These are phyloP conservation scores for Coelastrella sp. DNA, from an alignment of 139 green algal genomes.

Conservation along the genomic window DNA sequence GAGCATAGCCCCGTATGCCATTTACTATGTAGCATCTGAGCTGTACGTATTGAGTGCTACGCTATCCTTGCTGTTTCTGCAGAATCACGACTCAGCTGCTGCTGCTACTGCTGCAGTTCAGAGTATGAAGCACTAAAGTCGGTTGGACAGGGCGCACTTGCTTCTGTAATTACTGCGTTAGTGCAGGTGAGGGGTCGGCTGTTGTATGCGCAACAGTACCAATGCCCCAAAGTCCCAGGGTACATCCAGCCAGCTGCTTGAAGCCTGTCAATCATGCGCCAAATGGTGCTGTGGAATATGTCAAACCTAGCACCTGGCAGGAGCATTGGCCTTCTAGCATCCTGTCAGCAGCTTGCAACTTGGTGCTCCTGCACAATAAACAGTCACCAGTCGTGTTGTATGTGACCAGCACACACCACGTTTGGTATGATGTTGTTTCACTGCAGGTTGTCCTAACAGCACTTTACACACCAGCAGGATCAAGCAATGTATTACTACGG, in stretches of 20 bases:
- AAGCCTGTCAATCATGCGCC: no score
- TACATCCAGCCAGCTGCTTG: no score
- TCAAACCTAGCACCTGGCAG: no score
- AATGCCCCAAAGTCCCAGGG: no score
- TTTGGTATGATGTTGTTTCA: neutral
- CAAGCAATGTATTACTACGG: conserved; percentile 1
- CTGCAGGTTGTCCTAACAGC: conserved; percentile 26
- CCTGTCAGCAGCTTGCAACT: no score
- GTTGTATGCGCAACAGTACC: no score
- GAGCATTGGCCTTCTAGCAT: no score
- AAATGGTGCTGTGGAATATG: no score
- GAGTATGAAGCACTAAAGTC: conserved; percentile 41
- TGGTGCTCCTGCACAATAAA: no score
- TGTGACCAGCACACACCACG: neutral
- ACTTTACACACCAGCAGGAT: conserved; percentile 15
- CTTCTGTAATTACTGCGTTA: conserved; percentile 1
- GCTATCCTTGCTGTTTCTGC: no score
- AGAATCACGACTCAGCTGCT: neutral
- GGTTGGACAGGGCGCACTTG: conserved; percentile 2
- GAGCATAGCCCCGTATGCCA: conserved; percentile 1
- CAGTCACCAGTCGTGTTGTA: neutral
- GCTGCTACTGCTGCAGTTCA: neutral
- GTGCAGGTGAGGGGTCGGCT: conserved; percentile 7
- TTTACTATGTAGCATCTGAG: conserved; percentile 37
- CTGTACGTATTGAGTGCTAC: conserved; percentile 11